phyloP scores from a whole-genome alignment of 495 filamentous ascomycete genomes.

The Darksidea phi region DNA sequence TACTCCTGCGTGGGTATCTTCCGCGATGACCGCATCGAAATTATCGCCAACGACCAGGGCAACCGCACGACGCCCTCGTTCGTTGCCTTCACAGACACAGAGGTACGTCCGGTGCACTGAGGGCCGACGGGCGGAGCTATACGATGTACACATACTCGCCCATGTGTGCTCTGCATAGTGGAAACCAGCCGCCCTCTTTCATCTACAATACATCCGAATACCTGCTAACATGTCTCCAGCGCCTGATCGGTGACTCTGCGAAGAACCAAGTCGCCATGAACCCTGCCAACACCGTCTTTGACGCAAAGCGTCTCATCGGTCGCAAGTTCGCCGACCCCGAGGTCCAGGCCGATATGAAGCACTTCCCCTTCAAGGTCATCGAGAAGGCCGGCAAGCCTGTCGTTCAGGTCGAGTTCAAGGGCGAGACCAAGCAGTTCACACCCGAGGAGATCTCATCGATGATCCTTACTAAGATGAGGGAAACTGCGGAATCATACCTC shows the following conservation, averaged over 20 bases:
- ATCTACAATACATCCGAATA: too few species aligned
- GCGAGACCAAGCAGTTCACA: constrained; percentile 79
- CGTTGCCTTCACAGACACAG: constrained; percentile 94
- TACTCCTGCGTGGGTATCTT: constrained; percentile 83
- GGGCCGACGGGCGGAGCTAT: too few species aligned
- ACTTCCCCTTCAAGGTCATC: constrained; percentile 98
- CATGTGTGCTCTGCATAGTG: too few species aligned
- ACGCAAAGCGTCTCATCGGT: constrained; percentile 98
- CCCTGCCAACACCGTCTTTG: constrained; percentile 98
- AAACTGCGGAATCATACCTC: constrained; percentile 89
- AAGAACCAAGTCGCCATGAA: constrained; percentile 99
- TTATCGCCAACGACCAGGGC: constrained; percentile 52
- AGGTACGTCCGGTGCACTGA: constrained; percentile 48
- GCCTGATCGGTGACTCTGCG: constrained; percentile 94
- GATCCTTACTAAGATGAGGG: constrained; percentile 97
- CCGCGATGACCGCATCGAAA: constrained; percentile 23
- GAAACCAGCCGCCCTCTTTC: too few species aligned
- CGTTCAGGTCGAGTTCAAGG: constrained; percentile 94
- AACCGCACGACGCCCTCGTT: constrained; percentile 95
- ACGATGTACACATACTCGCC: too few species aligned
- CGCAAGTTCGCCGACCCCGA: constrained; percentile 96
- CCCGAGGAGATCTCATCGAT: constrained; percentile 98
- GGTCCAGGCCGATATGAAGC: constrained; percentile 96
- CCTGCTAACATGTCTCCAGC: constrained; percentile 48
- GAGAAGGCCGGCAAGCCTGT: constrained; percentile 92